Evolutionary conservation across 1,284 basidiomycete genomes (phyloP), one percentile per base, ranked within the genome.

Genomic region (Bondarzewia mesenterica): DNA sequence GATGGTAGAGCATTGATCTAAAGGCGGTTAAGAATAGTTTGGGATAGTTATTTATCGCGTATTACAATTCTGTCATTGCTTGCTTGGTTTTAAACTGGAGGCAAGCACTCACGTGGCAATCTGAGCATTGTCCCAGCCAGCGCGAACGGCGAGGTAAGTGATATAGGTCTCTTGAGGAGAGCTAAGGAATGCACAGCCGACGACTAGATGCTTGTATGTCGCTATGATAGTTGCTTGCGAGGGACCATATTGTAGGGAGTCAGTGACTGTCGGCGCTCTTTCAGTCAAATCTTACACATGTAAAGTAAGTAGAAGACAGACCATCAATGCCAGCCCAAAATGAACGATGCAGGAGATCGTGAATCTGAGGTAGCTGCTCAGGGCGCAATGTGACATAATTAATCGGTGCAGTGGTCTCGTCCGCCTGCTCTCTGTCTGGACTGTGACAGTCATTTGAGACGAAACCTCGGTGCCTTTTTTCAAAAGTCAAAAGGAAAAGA

Each of bases 101-200:
- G 21, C 52, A 50, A 27, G 48, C 36, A 63, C 72, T 29, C 61
- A 87, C 85, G 82, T 84, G 20, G 84, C 86, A 48, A 89, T 83
- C 49, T 81, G 77, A 2, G 78, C 71, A 54, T 80, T 82, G 50
- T 89, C 83, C 87, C 87, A 89, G 3, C 87, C 85, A 10, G 80
- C 70, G 54, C 75, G 78, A 37, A 89, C 85, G 29, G 73, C 81
- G 7, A 89, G 71, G 54, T 87, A 89, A 4, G 85, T 88, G 49
- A 89, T 85, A 56, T 89, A 89, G 2, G 83, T 81, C 59, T 87
- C 83, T 47, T 76, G 75, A 0, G 86, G 86, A n/a, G 83, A 87
- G 60, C 80, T 86, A 47, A 88, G 63, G 48, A 89, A 75, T 0
- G 82, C 85, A 12, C 76, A 75, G n/a, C 86, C 87, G 15, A 89